Base-by-base conservation (phyloP, 768 basidiomycete genomes). In the Psilocybe cyanescens region DNA sequence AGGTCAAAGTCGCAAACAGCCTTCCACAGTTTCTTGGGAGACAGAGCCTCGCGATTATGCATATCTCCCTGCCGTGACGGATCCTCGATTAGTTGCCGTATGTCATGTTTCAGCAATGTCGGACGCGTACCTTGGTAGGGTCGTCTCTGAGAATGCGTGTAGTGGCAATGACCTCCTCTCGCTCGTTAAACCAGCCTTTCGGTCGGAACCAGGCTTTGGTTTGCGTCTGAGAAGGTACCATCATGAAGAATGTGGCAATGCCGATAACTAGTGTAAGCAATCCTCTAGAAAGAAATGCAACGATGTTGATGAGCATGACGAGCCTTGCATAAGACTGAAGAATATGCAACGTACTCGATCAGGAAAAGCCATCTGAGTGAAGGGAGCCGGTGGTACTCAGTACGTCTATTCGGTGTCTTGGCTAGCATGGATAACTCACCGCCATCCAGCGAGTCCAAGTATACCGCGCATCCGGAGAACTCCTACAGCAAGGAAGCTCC, bases 21-120 rank as follows among this genome's bases (percentile, higher is more conserved):
- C 19, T 75, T 64, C 70, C 75, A 83, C 17, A 89, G 79, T 73
- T 79, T 82, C 59, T 66, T 71, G 8, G 77, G 47, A 3, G 76
- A 74, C 3, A 90, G 74, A 8, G 84, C 88, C 73, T 90, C 74
- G n/a, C 88, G 81, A 64, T 90, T 89, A 72, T 89, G 87, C 88
- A 90, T 88, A 65, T 82, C 80, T 12, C 14, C 41, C 41, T 44
- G n/a, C 5, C 24, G 14, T 35, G 33, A 35, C 0, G 33, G 24
- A 24, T 24, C 24, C 24, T 24, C 24, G 24, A 24, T 24, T 24
- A 24, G 24, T 24, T 24, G 24, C 24, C 24, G 24, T 24, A 24
- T 24, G 24, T 1, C 24, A 24, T 24, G 24, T 24, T 24, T 24
- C 24, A 24, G 24, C 14, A 39, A 39, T 39, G 8, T 39, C 37